Conservation (phyloP, 2,329 filamentous ascomycete genomes). For the Aspergillus pseudoterreus region DNA sequence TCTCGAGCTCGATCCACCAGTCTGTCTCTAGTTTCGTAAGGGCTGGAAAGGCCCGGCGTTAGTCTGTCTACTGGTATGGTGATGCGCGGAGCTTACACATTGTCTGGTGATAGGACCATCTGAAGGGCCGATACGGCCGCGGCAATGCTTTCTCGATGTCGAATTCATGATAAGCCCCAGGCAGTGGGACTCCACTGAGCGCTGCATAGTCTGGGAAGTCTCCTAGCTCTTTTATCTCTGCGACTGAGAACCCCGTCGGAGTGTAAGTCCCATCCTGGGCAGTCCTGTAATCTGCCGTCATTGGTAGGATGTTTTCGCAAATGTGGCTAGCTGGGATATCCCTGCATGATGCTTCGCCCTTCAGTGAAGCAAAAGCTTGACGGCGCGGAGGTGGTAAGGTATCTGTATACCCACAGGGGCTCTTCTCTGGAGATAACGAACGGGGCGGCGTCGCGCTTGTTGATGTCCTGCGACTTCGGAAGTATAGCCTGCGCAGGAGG, state of each 20-base stretch:
- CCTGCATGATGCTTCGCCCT: conserved; percentile 14
- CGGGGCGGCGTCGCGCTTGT: conserved; percentile 51
- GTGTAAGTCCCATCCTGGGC: conserved; percentile 48
- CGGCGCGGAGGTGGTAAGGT: conserved; percentile 53
- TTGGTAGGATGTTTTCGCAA: conserved; percentile 35
- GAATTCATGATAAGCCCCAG: conserved; percentile 61
- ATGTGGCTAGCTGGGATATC: conserved; percentile 32
- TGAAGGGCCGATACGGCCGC: conserved; percentile 74
- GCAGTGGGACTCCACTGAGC: conserved; percentile 70
- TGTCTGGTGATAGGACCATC: conserved; percentile 84
- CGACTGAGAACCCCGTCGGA: conserved; percentile 66
- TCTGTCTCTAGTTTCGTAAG: conserved; percentile 73
- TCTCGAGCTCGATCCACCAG: conserved; percentile 88
- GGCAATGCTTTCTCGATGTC: conserved; percentile 65
- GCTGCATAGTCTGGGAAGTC: conserved; percentile 76
- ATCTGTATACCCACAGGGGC: conserved; percentile 42
- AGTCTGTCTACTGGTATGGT: neutral
- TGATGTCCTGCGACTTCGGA: conserved; percentile 43
- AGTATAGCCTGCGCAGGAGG: conserved; percentile 36
- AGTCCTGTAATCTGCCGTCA: conserved; percentile 37
- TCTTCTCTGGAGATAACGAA: conserved; percentile 51
- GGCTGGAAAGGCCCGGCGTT: conserved; percentile 46
- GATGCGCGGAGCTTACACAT: conserved; percentile 64
- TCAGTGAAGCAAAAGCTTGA: conserved; percentile 39
- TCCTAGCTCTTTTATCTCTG: conserved; percentile 66